Conservation (phyloP, 352 stramenopile genomes). For the Phytopythium litorale region DNA sequence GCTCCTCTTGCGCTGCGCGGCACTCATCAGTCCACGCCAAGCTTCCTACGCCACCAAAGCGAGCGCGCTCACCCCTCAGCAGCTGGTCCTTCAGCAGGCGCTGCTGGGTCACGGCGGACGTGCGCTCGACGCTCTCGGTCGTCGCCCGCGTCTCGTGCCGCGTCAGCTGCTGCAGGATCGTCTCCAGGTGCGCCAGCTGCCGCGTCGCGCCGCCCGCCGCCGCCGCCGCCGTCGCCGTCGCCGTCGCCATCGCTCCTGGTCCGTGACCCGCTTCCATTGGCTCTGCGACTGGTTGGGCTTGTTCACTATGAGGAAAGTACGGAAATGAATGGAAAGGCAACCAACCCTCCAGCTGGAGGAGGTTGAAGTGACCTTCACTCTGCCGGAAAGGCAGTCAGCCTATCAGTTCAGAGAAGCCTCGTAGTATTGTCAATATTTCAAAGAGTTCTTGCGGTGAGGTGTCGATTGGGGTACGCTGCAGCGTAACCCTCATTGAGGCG, state of each 20-base stretch:
- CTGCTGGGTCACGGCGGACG: slow-evolving; percentile 38
- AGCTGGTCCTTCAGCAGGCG: slow-evolving; percentile 60
- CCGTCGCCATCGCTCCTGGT: not conserved
- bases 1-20: slow-evolving; percentile 48
- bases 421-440: not conserved
- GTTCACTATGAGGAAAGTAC: not conserved
- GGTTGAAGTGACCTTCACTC: slow-evolving; percentile 9
- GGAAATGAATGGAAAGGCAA: not conserved
- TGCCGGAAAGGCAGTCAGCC: not conserved
- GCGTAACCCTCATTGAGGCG: no score
- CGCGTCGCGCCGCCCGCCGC: slow-evolving; percentile 8
- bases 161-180: slow-evolving; percentile 47
- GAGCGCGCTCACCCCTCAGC: slow-evolving; percentile 22
- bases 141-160: slow-evolving; percentile 43
- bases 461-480: no score
- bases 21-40: not conserved
- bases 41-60: no score
- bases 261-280: not conserved
- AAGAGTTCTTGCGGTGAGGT: no score
- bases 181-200: slow-evolving; percentile 45
- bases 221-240: not conserved
- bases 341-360: not conserved
- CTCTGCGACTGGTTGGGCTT: not conserved
- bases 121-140: slow-evolving; percentile 38
- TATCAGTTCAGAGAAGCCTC: not conserved